Base-by-base conservation (phyloP, 257 asterid species). In the Pogostemon cablin region DNA sequence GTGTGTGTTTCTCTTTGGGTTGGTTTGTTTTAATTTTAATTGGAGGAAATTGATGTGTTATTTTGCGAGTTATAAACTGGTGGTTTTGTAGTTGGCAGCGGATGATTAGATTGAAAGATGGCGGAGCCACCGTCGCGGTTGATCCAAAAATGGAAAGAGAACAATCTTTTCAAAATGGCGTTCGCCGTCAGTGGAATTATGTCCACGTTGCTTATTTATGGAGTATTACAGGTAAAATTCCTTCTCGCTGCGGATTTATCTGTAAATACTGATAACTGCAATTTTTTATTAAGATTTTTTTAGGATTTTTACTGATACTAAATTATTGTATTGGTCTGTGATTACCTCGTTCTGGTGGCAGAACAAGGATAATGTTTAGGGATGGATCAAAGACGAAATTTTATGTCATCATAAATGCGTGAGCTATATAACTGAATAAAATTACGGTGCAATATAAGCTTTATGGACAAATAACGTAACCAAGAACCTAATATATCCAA, bases 161-260 rank as follows among this genome's bases (percentile, higher is more conserved):
- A 65, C 86, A 88, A 73, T 76, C 49, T 83, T 48, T 80, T 85
- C 66, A 89, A 83, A 80, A 81, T 91, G 84, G 71, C 75, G 7
- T 91, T 95, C 59, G 95, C 99, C 15, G 92, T 91, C 17, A 42
- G 83, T 15, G 99, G 99, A 68, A 95, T 95, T 77, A 88, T 95
- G 95, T 83, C 97, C 46, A 91, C 99, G 8, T 90, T 95, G 54
- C 89, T 95, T 47, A 76, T 95, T 50, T 95, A 95, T 65, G 98
- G 99, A 35, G 76, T 95, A 55, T 79, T 95, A 67, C 99, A 95
- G 99, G 99, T 95, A 43, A 35, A 3, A 8, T 56, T 62, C 32
- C 42, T 4, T 46, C 74, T 37, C 46, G 50, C 9, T 9, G 4
- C 35, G 9, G 9, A 9, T 41, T 46, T 58, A 25, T 3, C 3